Evolutionary conservation across 176 grass and related monocot genomes (phyloP), one percentile per base, ranked within the genome.

Genomic region (Ananas comosus): DNA sequence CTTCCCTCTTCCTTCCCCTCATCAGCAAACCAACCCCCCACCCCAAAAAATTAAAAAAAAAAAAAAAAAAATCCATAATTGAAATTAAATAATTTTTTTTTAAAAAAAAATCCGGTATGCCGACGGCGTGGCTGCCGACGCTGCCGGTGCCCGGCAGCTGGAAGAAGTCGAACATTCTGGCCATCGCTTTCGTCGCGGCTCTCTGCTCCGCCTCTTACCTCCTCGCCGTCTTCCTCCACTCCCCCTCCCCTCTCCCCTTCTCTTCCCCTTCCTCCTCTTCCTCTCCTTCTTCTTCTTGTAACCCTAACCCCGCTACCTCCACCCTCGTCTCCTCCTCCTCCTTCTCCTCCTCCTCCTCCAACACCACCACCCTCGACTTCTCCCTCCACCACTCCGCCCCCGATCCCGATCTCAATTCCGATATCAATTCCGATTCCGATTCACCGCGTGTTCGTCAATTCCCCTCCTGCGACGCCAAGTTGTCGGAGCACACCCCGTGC

Each of bases 401-500:
- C 0, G 53, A 11, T 28, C 2, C 69, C 13, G 64, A 42, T 42
- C 3, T 27, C 59, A 13, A 18, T 28, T 1, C 23, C 28, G 63
- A 33, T 33, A 0, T 23, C 59, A 13, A 18, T 28, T 1, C 69
- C 21, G 51, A 22, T 16, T 10, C 48, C 51, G 64, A 13, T n/a
- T n/a, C 25, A 11, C 25, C 14, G 29, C 65, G 4, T 7, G 33
- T 1, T 13, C 68, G 68, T 10, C 6, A 9, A 16, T 51, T 82
- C 56, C 73, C 80, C 6, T 49, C 65, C 16, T 82, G 80, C 80
- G n/a, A 9, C 24, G 48, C 23, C 2, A 22, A 21, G 4, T 50
- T 61, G 57, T 64, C 68, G 13, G 80, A 82, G 14, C 53, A 66
- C 80, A 72, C 73, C 9, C 80, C 80, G n/a, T 82, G 80, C 74